Percentiles rank a stretch among this genome's conserved stretches.
phyloP scores from a whole-genome alignment of 257 asterid genomes.

The Agastache rugosa region DNA sequence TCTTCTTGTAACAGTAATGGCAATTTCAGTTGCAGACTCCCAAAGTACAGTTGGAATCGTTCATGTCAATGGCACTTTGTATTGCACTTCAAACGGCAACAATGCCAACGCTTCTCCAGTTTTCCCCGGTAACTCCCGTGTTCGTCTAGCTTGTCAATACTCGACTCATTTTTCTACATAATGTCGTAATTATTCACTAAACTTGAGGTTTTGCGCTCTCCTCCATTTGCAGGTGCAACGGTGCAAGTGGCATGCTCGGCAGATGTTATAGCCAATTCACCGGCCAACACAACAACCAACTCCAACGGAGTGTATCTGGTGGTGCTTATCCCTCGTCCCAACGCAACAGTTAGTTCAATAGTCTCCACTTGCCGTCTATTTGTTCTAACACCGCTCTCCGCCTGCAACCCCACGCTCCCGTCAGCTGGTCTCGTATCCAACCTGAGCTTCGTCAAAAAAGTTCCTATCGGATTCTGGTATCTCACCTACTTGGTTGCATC shows the following conservation, averaged over 20 bases:
- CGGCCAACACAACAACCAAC: conserved; percentile 23
- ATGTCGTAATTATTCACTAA: too few species aligned
- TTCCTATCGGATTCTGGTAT: not conserved
- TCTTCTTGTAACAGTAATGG: conserved; percentile 37
- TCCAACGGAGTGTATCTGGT: conserved; percentile 28
- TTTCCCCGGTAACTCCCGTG: conserved; percentile 38
- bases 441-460: conserved; percentile 11
- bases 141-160: not conserved
- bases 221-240: conserved; percentile 24
- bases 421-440: conserved; percentile 31
- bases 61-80: conserved; percentile 48
- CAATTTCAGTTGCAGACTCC: conserved; percentile 48
- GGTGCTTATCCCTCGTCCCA: conserved; percentile 22
- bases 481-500: conserved; percentile 26
- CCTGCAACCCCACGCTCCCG: conserved; percentile 32
- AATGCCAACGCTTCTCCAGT: conserved; percentile 44
- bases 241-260: conserved; percentile 32
- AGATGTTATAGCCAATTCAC: not conserved
- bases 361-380: conserved; percentile 34
- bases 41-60: conserved; percentile 40
- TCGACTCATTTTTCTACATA: not conserved
- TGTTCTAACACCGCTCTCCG: conserved; percentile 36
- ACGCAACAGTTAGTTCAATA: conserved; percentile 5
- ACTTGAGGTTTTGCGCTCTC: not conserved
- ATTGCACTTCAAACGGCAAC: conserved; percentile 49